Evolutionary conservation across 2,329 filamentous ascomycete species (phyloP).

Genomic region (Neonectria magnoliae): DNA sequence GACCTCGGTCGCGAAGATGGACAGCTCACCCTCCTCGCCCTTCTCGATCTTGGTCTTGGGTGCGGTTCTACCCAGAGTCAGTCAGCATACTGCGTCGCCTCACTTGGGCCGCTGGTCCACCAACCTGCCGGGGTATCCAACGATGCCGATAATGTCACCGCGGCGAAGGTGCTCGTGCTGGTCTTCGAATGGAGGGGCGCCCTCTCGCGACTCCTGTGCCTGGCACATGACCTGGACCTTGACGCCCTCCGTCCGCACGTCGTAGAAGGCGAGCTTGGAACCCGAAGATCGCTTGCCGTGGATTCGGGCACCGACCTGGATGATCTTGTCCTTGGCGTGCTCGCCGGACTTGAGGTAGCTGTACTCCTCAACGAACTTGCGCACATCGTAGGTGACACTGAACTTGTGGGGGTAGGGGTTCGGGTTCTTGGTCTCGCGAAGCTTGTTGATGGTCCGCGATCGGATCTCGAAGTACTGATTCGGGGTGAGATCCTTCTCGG

Average conservation of each 20-base stretch:
- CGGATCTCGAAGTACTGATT: constrained; percentile 94
- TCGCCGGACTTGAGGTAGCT: constrained; percentile 89
- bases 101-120: constrained; percentile 14
- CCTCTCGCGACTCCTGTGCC: constrained; percentile 77
- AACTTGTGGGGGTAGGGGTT: constrained; percentile 87
- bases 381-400: constrained; percentile 83
- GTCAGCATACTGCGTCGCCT: background rate
- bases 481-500: constrained; percentile 65
- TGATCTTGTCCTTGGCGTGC: constrained; percentile 75
- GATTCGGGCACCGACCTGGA: constrained; percentile 85
- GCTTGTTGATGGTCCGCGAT: constrained; percentile 73
- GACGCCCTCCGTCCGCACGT: constrained; percentile 62
- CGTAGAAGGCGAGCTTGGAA: constrained; percentile 91
- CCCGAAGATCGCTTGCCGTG: constrained; percentile 87
- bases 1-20: constrained; percentile 90
- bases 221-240: constrained; percentile 95
- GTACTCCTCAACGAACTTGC: constrained; percentile 82
- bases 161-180: constrained; percentile 91
- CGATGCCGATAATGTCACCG: constrained; percentile 86
- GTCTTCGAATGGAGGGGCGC: constrained; percentile 76
- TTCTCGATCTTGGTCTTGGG: constrained; percentile 89
- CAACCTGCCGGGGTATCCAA: constrained; percentile 44
- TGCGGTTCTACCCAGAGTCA: constrained; percentile 68
- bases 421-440: constrained; percentile 51
- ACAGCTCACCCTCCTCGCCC: constrained; percentile 81